Base-by-base conservation (phyloP, 2,329 filamentous ascomycete genomes). In the Phyllosticta citribraziliensis region DNA sequence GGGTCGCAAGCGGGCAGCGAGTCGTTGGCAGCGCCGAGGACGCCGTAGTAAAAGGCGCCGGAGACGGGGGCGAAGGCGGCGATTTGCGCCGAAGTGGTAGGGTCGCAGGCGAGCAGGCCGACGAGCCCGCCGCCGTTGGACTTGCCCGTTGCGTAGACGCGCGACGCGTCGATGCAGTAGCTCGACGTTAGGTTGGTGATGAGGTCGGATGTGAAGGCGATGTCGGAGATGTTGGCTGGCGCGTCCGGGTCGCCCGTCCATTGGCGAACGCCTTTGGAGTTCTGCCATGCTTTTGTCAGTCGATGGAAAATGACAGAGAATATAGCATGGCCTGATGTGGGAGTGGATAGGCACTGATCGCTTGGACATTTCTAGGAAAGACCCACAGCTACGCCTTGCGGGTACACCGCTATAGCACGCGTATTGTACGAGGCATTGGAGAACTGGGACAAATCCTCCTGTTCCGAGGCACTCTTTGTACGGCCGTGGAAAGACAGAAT, bases 101-200 rank as follows among this genome's bases (percentile, higher is more conserved):
- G 66, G 33, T 78, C 72, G 67, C 79, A 83, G 3, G 80, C 79
- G 5, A 82, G 73, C 1, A 75, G 66, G 2, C 76, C 76, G 24
- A 79, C 76, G 52, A 80, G 79, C 11, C 77, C 82, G 1, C 79
- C 83, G 5, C 81, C 82, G 55, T 84, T 83, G 65, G 75, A 83
- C 65, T 84, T 83, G 54, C 79, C 79, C 1, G 74, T 73, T 12
- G 74, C 74, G 63, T 80, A 82, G 52, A 82, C 70, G 9, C 73
- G 74, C 4, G 66, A 65, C 1, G 69, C 63, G 62, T 81, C 76
- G 63, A 82, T 73, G 67, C 79, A 82, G 66, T 78, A 78, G 3
- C 67, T 66, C 10, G 67, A 62, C 58, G 73, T 66, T 11, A 81
- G 64, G 30, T 76, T 65, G 14, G 69, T 65, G 30, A 79, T 67